Conservation (phyloP, 306 rosid genomes). For the Potentilla sterilis region DNA sequence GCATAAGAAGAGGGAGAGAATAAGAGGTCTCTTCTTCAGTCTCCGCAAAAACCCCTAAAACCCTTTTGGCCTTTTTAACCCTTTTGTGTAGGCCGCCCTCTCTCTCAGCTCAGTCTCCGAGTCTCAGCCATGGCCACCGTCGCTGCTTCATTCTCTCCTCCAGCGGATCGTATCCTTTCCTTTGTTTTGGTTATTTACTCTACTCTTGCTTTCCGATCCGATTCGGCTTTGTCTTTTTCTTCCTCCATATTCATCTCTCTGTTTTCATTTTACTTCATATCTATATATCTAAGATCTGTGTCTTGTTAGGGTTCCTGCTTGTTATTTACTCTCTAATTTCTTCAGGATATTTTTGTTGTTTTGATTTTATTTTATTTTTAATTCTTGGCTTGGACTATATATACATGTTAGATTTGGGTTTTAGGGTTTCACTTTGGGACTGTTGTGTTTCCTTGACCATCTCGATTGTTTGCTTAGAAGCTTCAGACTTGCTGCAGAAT, state of each 20-base stretch:
- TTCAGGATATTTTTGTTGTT: neutral
- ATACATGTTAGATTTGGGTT: too few species aligned
- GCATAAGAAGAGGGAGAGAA: neutral
- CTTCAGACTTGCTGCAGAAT: conserved; percentile 83
- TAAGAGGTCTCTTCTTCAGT: neutral
- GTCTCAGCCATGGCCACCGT: conserved; percentile 63
- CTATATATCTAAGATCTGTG: neutral
- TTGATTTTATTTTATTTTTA: neutral
- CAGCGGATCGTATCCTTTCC: conserved; percentile 89
- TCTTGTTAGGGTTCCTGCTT: neutral
- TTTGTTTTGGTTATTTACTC: neutral
- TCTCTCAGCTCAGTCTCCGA: neutral
- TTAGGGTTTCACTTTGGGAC: too few species aligned
- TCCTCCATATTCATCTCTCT: neutral
- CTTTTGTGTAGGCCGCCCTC: conserved; percentile 20
- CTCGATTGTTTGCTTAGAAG: conserved; percentile 41
- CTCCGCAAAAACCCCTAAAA: conserved; percentile 10
- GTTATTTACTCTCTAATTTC: neutral
- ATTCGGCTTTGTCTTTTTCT: neutral
- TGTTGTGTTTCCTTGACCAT: conserved; percentile 47
- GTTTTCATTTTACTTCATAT: neutral
- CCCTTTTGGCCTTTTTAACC: conserved; percentile 15
- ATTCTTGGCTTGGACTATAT: too few species aligned
- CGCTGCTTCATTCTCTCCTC: conserved; percentile 39
- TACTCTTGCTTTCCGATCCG: conserved; percentile 27